Evolutionary conservation across 345 rosid species (phyloP), one percentile per base, ranked within the genome.

Genomic region (Ailanthus altissimus): DNA sequence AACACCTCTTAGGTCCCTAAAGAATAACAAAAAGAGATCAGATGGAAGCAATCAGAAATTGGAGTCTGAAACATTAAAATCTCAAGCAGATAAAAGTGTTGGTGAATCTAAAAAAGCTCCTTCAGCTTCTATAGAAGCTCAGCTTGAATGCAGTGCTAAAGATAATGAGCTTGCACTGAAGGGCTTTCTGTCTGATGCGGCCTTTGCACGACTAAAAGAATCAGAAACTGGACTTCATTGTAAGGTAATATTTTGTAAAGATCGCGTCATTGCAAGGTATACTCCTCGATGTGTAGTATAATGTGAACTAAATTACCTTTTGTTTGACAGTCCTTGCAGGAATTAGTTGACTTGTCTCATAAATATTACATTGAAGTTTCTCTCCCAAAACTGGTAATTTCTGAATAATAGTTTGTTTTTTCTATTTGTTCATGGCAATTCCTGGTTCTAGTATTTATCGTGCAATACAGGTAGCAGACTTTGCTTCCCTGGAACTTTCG

Each of bases 401-500:
- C 61, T 81, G 42, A 36, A 47, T 59, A 57, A 32, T 32, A 20
- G 72, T 50, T 79, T 7, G 38, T 67, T 73, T 62, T 43, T 26
- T 62, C 66, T 81, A 68, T 60, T 63, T 28, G 43, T 45, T 5
- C 8, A 32, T 74, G 46, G 69, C n/a, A 25, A 23, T 75, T 79
- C 60, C 58, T 72, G 13, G 63, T 77, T 75, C 54, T 64, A 51
- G 58, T 54, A 69, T 62, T 74, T 58, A 81, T 76, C 72, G 58
- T 68, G 64, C 54, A 68, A 83, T 80, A 45, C 90, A 96, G 99
- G 99, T 96, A 67, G 93, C 99, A 83, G 99, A 96, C 88, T 96
- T 96, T 89, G 98, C 94, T 84, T 96, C 99, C 2, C 81, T 96
- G 81, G 99, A 96, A 78, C 98, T 96, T 72, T 96, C 99, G 47